These are phyloP conservation scores for Kodamaea sp. DNA, from an alignment of 1,139 yeast species.

Conservation along the genomic window DNA sequence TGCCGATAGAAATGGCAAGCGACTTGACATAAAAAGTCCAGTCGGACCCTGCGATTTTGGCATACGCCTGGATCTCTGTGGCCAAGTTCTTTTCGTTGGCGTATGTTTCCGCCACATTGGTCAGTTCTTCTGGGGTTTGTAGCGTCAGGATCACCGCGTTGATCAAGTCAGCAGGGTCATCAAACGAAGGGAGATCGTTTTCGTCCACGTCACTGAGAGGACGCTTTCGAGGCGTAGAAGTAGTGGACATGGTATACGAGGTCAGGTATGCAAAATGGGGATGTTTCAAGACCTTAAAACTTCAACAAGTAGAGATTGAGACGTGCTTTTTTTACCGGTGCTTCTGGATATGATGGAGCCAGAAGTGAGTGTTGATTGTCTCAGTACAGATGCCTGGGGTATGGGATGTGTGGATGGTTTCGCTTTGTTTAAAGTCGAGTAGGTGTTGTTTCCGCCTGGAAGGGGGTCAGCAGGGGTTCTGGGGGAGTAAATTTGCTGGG, in stretches of 20 bases:
- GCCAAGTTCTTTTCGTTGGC: slow-evolving; percentile 75
- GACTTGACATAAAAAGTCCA: slow-evolving; percentile 95
- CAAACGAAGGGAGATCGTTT: slow-evolving; percentile 34
- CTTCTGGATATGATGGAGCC: too few species aligned
- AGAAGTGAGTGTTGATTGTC: too few species aligned
- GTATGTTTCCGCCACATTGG: slow-evolving; percentile 49
- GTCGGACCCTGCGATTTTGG: slow-evolving; percentile 87
- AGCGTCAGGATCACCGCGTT: slow-evolving; percentile 54
- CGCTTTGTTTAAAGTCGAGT: too few species aligned
- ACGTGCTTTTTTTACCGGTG: too few species aligned
- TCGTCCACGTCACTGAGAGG: slow-evolving; percentile 24
- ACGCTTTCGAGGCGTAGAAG: slow-evolving; percentile 35
- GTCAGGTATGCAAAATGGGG: too few species aligned
- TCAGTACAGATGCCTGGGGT: too few species aligned
- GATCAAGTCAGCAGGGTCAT: slow-evolving; percentile 53
- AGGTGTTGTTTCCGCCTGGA: too few species aligned
- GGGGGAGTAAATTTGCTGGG: too few species aligned
- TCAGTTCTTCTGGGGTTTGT: slow-evolving; percentile 49
- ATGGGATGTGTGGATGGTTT: too few species aligned
- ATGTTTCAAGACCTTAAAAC: too few species aligned
- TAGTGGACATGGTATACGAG: slow-evolving; percentile 11
- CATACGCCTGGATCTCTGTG: slow-evolving; percentile 92
- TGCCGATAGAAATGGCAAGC: slow-evolving; percentile 77
- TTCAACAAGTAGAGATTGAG: too few species aligned
- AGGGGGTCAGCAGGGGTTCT: too few species aligned